Base-by-base conservation (phyloP, 768 basidiomycete genomes). In the Lentinula aciculospora region DNA sequence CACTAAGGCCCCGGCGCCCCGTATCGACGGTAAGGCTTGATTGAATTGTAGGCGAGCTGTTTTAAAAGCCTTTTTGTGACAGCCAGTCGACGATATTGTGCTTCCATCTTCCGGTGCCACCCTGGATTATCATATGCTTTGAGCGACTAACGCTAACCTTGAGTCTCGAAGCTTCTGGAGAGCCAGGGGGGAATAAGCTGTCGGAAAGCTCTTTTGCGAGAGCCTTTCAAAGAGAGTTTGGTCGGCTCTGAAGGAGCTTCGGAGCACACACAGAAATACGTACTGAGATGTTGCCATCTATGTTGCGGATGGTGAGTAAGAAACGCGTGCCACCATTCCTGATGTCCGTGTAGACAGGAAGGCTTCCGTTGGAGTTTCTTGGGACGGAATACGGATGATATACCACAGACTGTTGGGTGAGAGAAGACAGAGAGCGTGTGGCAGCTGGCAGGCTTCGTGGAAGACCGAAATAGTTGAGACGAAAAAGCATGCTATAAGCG, bases 281-380 rank as follows among this genome's bases (percentile, higher is more conserved):
- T 66, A 88, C 89, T 57, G 76, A 69, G 59, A 73, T 65, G 60
- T 81, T 76, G 19, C 89, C 90, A 58, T 89, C 77, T 8, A 92
- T 74, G 69, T 90, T 87, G 53, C 84, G 80, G 58, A 92, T 76
- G 45, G 80, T 75, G 44, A 86, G 69, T 34, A 81, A 72, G 60
- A 82, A 72, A 56, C 82, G 80, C 3, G 83, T 80, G 58, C 85
- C 81, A 29, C 71, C 81, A 67, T 86, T 89, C 61, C 86, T 83
- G 45, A 88, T 67, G 67, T 91, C 86, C 28, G 86, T 81, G 68
- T 90, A 90, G 25, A 92, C 86, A 44, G 89, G 89, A 29, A 92
- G 76, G 48, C 80, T 79, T 31, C 87, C 86, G 50, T 77, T 77
- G 47, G 80, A 68, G 69, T 88, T 91, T 60, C 89, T 81, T 21